Evolutionary conservation across 805 yeast species (phyloP), one percentile per base, ranked within the genome.

Genomic region (Candida cerambycidarum): DNA sequence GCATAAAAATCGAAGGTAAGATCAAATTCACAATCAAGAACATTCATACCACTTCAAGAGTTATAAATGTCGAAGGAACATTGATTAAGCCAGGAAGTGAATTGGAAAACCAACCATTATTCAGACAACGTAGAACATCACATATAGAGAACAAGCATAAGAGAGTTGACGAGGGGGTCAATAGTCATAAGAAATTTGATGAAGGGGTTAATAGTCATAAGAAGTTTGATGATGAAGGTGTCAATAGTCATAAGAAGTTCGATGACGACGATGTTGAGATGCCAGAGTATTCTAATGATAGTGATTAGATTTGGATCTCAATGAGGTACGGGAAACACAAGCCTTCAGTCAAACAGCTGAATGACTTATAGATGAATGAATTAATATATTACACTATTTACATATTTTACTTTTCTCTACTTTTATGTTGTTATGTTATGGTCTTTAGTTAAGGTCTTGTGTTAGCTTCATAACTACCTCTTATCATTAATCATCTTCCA

Each of bases 61-160:
- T 88, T 42, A 81, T 90, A 12, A 83, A 95, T 8, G 76, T 92
- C 11, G 95, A 89, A 47, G 98, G 98, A n/a, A 83, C 96, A 1
- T 70, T 90, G 46, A 62, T 85, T 18, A 58, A 70, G 47, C 83
- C 85, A 3, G 83, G 82, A 15, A 59, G 67, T 21, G 85, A 78
- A 49, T 62, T 63, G 41, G 83, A 76, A 44, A 72, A 76, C 8
- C 68, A 78, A 52, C 83, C 85, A 3, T 76, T 80, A 3, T 75
- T 68, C 38, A 62, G 71, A 47, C 72, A 70, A 42, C 58, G 63
- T 34, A 58, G 62, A 27, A 38, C 56, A 3, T 56, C 58, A 42
- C 44, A 49, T 4, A 44, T 50, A 11, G 28, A 41, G 11, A 31
- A 30, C 53, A 76, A 70, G 11, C 37, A 30, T 54, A 76, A 70